These are phyloP conservation scores for Trichoderma hamatum DNA, from an alignment of 2,329 filamentous ascomycete genomes.

Conservation along the genomic window DNA sequence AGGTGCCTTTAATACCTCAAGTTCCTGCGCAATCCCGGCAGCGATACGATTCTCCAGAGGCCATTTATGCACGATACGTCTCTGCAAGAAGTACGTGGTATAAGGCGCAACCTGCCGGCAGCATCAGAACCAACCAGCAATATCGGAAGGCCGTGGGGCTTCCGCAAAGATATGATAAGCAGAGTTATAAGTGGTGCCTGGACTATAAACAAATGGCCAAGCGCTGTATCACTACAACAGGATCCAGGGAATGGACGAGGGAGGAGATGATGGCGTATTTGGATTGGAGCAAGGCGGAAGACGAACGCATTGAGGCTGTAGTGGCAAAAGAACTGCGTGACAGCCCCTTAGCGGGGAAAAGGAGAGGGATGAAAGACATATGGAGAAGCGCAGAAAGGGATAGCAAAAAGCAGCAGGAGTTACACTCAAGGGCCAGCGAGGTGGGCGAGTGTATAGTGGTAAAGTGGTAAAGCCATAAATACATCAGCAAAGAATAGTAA, in stretches of 20 bases:
- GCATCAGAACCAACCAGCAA: slow-evolving; percentile 30
- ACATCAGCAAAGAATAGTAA: no score
- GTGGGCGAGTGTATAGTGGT: no score
- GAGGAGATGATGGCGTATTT: slow-evolving; percentile 35
- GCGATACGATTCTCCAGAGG: slow-evolving; percentile 24
- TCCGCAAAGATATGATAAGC: slow-evolving; percentile 29
- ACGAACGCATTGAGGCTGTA: slow-evolving; percentile 31
- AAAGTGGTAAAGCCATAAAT: no score
- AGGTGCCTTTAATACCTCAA: no score
- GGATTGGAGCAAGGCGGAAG: slow-evolving; percentile 32
- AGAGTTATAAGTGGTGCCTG: slow-evolving; percentile 31
- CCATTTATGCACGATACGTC: slow-evolving; percentile 32
- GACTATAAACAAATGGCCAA: slow-evolving; percentile 30
- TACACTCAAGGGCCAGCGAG: no score
- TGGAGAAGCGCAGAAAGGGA: not conserved
- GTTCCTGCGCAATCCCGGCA: no score
- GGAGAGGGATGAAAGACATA: not conserved
- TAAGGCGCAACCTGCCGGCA: slow-evolving; percentile 27
- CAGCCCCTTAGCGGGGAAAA: slow-evolving; percentile 11
- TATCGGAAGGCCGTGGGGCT: slow-evolving; percentile 32
- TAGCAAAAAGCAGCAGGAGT: not conserved
- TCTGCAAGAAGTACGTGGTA: slow-evolving; percentile 31
- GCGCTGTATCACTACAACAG: slow-evolving; percentile 23
- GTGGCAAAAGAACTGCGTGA: slow-evolving; percentile 26
- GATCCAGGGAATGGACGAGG: slow-evolving; percentile 31